Conservation (phyloP, 2,329 filamentous ascomycete genomes). For the Monosporascus ibericus region DNA sequence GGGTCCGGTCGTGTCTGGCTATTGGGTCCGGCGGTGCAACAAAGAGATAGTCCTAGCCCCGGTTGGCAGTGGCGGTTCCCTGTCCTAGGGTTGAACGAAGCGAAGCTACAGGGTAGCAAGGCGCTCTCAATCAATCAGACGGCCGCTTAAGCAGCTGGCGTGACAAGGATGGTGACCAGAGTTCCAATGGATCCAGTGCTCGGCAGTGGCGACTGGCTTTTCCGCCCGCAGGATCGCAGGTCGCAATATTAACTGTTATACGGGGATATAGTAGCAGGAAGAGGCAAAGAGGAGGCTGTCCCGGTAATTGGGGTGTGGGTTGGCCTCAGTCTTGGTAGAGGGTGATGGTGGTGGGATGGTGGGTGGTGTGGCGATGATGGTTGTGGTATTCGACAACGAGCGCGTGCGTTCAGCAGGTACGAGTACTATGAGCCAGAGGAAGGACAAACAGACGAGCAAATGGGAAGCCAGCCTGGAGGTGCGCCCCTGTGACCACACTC, state of each 20-base stretch:
- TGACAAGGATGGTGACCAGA: not conserved
- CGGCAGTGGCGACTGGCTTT: not conserved
- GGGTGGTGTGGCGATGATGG: too few relatives aligned
- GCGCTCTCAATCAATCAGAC: not conserved
- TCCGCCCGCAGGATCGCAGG: not conserved
- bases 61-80: not conserved
- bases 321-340: not conserved
- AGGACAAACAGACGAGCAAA: not conserved
- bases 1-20: conserved; percentile 7
- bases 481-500: not conserved
- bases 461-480: not conserved
- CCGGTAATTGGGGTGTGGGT: not conserved
- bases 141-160: not conserved
- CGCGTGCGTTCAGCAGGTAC: not conserved
- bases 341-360: not conserved
- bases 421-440: not conserved
- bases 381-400: too few relatives aligned
- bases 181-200: not conserved
- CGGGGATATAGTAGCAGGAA: not conserved
- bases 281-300: not conserved
- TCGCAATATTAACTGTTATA: not conserved
- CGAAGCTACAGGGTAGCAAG: not conserved
- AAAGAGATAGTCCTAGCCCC: not conserved
- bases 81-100: not conserved
- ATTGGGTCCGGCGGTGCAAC: conserved; percentile 3